A percentile compares a stretch with the other conserved stretches of the same genome.
Evolutionary conservation across 108 stramenopile species (phyloP).

Genomic region (Chaetoceros muelleri): DNA sequence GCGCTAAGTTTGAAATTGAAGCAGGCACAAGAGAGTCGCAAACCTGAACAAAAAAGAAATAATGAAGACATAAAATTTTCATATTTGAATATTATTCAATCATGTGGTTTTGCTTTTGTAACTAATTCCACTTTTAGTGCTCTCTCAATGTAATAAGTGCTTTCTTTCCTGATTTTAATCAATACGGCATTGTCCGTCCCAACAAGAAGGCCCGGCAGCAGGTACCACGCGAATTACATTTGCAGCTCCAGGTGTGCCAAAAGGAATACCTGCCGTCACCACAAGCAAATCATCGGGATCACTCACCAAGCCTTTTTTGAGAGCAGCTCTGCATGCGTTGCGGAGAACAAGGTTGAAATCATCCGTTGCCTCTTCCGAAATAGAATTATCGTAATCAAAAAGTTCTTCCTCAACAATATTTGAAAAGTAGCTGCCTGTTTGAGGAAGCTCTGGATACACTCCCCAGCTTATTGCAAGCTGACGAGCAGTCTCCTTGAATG

Average conservation of each 20-base stretch:
- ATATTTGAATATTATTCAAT: too few species aligned
- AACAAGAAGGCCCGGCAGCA: slow-evolving; percentile 85
- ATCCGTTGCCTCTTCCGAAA: slow-evolving; percentile 40
- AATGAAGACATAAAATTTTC: too few species aligned
- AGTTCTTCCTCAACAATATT: slow-evolving; percentile 51
- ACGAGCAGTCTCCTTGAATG: slow-evolving; percentile 80
- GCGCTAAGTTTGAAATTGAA: slow-evolving; percentile 50
- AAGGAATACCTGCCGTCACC: slow-evolving; percentile 90
- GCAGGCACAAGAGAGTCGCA: slow-evolving; percentile 41
- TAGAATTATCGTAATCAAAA: slow-evolving; percentile 39
- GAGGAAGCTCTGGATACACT: slow-evolving; percentile 74
- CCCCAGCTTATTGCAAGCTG: slow-evolving; percentile 89
- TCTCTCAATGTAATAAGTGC: too few species aligned
- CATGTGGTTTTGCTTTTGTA: too few species aligned
- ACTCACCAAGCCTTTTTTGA: slow-evolving; percentile 76
- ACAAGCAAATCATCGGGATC: slow-evolving; percentile 85
- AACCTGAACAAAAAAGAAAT: slow-evolving; percentile 34
- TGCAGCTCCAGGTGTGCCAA: slow-evolving; percentile 84
- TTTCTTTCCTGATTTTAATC: slow-evolving; percentile 4
- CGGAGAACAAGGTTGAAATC: slow-evolving; percentile 66
- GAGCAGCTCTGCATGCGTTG: slow-evolving; percentile 69
- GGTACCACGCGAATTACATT: slow-evolving; percentile 87
- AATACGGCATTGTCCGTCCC: slow-evolving; percentile 48
- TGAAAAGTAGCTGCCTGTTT: slow-evolving; percentile 66
- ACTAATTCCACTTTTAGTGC: too few species aligned